Conservation (phyloP, 202 grass and related monocot genomes). For the Brachypodium distachyon region DNA sequence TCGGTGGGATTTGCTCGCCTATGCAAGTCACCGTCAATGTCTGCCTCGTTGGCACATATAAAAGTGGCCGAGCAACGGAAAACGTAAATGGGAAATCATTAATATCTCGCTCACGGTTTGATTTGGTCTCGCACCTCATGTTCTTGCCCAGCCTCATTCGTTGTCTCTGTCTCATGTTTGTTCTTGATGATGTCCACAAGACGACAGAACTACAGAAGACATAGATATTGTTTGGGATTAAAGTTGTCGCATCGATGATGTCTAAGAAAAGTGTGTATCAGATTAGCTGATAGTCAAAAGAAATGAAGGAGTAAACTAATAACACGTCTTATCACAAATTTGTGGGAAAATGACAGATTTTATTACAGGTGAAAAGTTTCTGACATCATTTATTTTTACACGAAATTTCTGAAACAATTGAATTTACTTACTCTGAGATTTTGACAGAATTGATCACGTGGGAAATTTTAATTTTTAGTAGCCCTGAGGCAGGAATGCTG, state of each 20-base stretch:
- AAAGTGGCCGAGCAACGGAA: not conserved
- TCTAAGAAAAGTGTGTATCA: not conserved
- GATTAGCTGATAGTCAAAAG: not conserved
- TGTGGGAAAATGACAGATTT: too few relatives aligned
- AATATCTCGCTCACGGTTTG: not conserved
- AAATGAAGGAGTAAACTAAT: too few relatives aligned
- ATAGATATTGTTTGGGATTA: not conserved
- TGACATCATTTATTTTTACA: too few relatives aligned
- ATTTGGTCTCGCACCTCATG: not conserved
- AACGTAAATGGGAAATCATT: too few relatives aligned
- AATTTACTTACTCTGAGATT: too few relatives aligned
- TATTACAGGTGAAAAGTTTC: too few relatives aligned
- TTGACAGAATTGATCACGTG: too few relatives aligned
- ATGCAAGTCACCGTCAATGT: not conserved
- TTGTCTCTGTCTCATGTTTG: not conserved
- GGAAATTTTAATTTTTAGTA: too few relatives aligned
- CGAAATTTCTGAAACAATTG: too few relatives aligned
- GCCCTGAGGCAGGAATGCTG: too few relatives aligned
- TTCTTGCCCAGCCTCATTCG: too few relatives aligned
- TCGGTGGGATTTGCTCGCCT: not conserved
- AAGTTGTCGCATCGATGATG: not conserved
- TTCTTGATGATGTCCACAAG: not conserved
- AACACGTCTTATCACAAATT: too few relatives aligned
- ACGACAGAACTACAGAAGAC: not conserved
- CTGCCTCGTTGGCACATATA: not conserved